Percentiles rank a stretch among this genome's conserved stretches.
These are phyloP conservation scores for Sapria himalayana DNA, from an alignment of 345 rosid genomes.

Conservation along the genomic window DNA sequence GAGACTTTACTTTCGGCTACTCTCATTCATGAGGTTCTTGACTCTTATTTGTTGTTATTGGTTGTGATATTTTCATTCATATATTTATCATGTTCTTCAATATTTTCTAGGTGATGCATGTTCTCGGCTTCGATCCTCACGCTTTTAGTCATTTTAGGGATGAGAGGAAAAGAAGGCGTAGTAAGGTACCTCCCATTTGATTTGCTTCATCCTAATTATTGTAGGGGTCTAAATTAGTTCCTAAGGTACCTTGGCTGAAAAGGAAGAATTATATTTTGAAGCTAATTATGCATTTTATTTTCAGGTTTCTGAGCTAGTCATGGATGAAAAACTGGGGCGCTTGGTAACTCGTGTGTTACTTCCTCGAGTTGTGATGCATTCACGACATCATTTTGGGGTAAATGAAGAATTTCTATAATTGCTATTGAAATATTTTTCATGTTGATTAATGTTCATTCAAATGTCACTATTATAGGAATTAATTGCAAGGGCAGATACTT, in stretches of 20 bases:
- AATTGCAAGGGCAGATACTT: no score
- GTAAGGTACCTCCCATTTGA: constrained; percentile 28
- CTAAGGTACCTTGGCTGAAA: no score
- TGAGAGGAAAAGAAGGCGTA: constrained; percentile 89
- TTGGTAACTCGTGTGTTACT: constrained; percentile 86
- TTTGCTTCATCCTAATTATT: no score
- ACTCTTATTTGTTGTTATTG: constrained; percentile 3
- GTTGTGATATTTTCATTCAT: background rate
- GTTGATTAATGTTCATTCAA: no score
- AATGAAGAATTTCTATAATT: constrained; percentile 1
- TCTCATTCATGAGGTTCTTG: constrained; percentile 73
- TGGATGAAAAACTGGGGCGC: constrained; percentile 93
- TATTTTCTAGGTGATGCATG: constrained; percentile 76
- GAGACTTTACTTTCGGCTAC: constrained; percentile 94
- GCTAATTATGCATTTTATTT: background rate
- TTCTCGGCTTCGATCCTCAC: constrained; percentile 98
- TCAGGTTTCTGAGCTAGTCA: constrained; percentile 64
- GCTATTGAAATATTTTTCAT: no score
- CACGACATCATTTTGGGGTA: constrained; percentile 94
- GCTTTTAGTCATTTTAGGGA: constrained; percentile 98
- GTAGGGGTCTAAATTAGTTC: no score
- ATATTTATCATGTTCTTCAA: constrained; percentile 2
- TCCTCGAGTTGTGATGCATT: constrained; percentile 92
- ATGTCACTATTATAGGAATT: no score
- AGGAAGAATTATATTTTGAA: no score